Evolutionary conservation across 2,329 filamentous ascomycete genomes (phyloP).

Genomic region (Cytospora mali): DNA sequence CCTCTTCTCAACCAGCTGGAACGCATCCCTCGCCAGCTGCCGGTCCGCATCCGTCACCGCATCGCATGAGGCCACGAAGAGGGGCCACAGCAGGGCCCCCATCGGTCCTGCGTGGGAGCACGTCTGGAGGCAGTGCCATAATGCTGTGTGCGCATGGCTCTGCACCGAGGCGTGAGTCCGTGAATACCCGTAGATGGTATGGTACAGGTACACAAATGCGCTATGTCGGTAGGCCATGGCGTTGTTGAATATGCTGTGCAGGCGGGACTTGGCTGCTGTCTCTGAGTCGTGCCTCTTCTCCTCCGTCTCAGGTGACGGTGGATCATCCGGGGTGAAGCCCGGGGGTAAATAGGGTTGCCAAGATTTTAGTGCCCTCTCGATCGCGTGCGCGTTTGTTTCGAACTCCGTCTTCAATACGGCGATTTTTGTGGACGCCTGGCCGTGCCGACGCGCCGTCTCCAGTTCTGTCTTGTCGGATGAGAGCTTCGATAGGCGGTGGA

Average conservation of each 20-base stretch:
- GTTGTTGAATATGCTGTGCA: conserved; percentile 60
- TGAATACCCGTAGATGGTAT: conserved; percentile 53
- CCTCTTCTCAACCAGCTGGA: conserved; percentile 54
- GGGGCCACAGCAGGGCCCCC: conserved; percentile 65
- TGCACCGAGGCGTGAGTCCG: conserved; percentile 55
- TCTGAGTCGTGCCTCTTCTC: conserved; percentile 29
- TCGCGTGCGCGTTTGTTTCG: conserved; percentile 54
- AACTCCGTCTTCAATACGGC: conserved; percentile 54
- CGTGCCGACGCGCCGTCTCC: conserved; percentile 46
- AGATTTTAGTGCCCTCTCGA: conserved; percentile 56
- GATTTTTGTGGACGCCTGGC: conserved; percentile 42
- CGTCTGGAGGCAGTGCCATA: conserved; percentile 58
- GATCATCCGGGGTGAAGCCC: conserved; percentile 36
- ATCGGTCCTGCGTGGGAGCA: conserved; percentile 61
- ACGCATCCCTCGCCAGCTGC: conserved; percentile 52
- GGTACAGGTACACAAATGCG: conserved; percentile 60
- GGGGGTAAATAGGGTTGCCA: conserved; percentile 58
- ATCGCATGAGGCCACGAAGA: conserved; percentile 66
- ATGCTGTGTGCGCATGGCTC: conserved; percentile 51
- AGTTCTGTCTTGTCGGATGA: conserved; percentile 56
- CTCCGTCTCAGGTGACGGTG: conserved; percentile 21
- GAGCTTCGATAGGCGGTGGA: conserved; percentile 61
- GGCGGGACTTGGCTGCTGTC: conserved; percentile 43
- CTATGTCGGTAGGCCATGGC: conserved; percentile 63
- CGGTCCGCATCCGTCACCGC: conserved; percentile 54